Conservation (phyloP, 73 alveolate species). For the Paramecium bursaria region DNA sequence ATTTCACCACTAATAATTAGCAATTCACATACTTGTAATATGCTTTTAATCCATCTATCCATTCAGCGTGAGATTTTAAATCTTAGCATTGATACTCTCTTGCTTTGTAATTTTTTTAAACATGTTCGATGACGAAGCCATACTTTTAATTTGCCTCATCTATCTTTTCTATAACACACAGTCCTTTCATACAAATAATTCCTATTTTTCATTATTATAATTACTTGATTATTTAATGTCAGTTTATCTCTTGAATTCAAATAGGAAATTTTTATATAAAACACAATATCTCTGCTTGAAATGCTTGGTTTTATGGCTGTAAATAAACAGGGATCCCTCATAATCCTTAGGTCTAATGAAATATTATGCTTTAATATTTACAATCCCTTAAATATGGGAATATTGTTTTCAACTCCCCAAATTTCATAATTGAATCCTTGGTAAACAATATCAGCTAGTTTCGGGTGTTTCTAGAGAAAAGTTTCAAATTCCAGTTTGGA, state of each 20-base stretch:
- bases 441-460: background rate
- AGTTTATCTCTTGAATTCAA: background rate
- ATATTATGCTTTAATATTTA: background rate
- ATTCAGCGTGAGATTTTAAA: background rate
- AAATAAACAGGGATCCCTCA: slow-evolving; percentile 17
- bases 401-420: slow-evolving; percentile 21
- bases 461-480: slow-evolving; percentile 40
- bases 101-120: slow-evolving; percentile 13
- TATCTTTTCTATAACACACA: background rate
- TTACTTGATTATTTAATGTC: slow-evolving; percentile 13
- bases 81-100: slow-evolving; percentile 3
- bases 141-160: background rate
- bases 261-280: background rate
- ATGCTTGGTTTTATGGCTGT: background rate
- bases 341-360: background rate
- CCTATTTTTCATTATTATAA: background rate
- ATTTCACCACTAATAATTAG: slow-evolving; percentile 44
- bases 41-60: slow-evolving; percentile 30
- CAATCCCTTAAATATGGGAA: background rate
- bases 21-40: slow-evolving; percentile 7
- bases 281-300: slow-evolving; percentile 20
- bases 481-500: background rate
- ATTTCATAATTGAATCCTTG: slow-evolving; percentile 34
- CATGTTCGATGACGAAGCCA: slow-evolving; percentile 23
- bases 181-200: slow-evolving; percentile 10